phyloP scores from a whole-genome alignment of 345 rosid genomes.

The Arabis hirsuta region DNA sequence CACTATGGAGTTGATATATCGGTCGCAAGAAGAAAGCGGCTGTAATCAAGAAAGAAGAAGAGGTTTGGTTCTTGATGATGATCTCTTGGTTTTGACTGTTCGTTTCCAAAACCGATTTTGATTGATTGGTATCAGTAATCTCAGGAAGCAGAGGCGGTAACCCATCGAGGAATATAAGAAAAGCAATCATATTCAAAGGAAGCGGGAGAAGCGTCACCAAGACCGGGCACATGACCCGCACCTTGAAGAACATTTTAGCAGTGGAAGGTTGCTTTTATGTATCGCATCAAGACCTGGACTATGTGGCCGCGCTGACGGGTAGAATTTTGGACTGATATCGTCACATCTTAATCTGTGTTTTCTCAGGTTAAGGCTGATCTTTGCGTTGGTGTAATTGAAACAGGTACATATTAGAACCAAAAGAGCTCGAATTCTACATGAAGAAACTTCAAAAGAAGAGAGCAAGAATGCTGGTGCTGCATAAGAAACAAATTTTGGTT shows the following conservation, averaged over 20 bases:
- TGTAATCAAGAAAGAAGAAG: slow-evolving; percentile 20
- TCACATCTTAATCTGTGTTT: not conserved
- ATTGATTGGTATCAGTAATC: too few species aligned
- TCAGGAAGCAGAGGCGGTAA: too few species aligned
- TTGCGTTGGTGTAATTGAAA: not conserved
- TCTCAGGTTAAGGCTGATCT: not conserved
- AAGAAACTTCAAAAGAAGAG: slow-evolving; percentile 40
- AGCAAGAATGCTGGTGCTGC: slow-evolving; percentile 30
- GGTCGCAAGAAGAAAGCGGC: slow-evolving; percentile 21
- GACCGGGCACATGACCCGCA: too few species aligned
- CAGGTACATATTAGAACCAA: slow-evolving; percentile 33
- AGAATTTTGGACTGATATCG: slow-evolving; percentile 1
- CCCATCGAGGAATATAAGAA: too few species aligned
- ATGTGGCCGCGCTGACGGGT: slow-evolving; percentile 34
- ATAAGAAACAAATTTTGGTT: not conserved
- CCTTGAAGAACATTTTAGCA: too few species aligned
- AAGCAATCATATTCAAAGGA: too few species aligned
- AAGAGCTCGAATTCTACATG: slow-evolving; percentile 34
- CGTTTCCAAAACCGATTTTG: too few species aligned
- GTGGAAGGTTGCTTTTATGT: too few species aligned
- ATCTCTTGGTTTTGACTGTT: not conserved
- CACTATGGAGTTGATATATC: slow-evolving; percentile 20
- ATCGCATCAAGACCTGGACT: not conserved
- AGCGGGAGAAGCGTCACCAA: too few species aligned
- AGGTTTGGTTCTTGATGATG: slow-evolving; percentile 1